A percentile compares a stretch with the other conserved stretches of the same genome.
Conservation (phyloP, 495 filamentous ascomycete species). For the Aspergillus asperescens region DNA sequence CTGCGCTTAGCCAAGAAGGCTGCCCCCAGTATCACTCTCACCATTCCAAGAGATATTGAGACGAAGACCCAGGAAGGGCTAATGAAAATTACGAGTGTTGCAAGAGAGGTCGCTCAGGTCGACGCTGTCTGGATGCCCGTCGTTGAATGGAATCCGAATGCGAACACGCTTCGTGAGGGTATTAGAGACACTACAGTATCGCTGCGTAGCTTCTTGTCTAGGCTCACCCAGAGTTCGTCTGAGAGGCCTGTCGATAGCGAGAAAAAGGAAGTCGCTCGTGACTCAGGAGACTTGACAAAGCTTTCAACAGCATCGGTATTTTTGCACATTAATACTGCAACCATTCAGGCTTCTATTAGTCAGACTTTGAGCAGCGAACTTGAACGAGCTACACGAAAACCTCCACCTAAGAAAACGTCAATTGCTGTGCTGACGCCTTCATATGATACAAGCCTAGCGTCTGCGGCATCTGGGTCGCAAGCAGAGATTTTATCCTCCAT, state of each 20-base stretch:
- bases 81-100: constrained; percentile 73
- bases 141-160: constrained; percentile 71
- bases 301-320: constrained; percentile 71
- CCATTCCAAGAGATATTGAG: constrained; percentile 75
- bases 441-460: constrained; percentile 72
- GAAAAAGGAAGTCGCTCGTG: constrained; percentile 25
- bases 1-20: constrained; percentile 74
- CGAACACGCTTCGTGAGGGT: constrained; percentile 37
- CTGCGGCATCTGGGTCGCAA: constrained; percentile 52
- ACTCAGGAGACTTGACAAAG: constrained; percentile 58
- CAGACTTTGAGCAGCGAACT: constrained; percentile 70
- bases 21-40: constrained; percentile 63
- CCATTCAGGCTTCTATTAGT: constrained; percentile 65
- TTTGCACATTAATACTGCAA: constrained; percentile 77
- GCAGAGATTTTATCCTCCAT: constrained; percentile 84
- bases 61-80: constrained; percentile 73
- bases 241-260: constrained; percentile 29
- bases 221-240: constrained; percentile 48
- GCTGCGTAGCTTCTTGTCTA: constrained; percentile 75
- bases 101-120: constrained; percentile 78
- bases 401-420: constrained; percentile 79
- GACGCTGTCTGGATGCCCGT: constrained; percentile 88
- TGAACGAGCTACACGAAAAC: constrained; percentile 96
- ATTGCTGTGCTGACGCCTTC: constrained; percentile 86
- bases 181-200: constrained; percentile 49